Evolutionary conservation across 164 flowering plant genomes (phyloP).

Genomic region (Annona squamosa): DNA sequence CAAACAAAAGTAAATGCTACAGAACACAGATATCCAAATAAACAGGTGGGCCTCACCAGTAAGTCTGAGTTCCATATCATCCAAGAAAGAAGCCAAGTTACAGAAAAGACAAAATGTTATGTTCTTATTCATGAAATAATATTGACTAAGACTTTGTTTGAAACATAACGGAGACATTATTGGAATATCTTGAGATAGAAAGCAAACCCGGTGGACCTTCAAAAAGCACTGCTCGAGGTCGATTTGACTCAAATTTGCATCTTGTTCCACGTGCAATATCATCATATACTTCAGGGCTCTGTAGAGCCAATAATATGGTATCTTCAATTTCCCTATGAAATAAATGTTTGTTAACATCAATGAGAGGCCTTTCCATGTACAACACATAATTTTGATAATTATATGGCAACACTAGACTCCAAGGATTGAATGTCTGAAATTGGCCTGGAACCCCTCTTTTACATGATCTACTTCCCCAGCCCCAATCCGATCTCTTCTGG

Average conservation of each 20-base stretch:
- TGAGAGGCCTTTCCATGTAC: no score
- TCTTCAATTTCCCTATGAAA: conserved; percentile 80
- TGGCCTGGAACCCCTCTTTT: no score
- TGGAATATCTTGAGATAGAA: not conserved
- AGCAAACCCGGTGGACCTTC: conserved; percentile 97
- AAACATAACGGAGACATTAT: not conserved
- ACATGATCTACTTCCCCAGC: no score
- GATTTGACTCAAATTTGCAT: conserved; percentile 81
- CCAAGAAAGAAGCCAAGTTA: not conserved
- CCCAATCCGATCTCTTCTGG: no score
- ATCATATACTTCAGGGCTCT: conserved; percentile 86
- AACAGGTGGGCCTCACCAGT: not conserved
- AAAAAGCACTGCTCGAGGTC: conserved; percentile 95
- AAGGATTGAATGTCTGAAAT: no score
- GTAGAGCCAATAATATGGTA: conserved; percentile 70
- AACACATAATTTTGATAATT: no score
- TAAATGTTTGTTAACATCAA: not conserved
- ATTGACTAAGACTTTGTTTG: not conserved
- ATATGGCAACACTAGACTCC: no score
- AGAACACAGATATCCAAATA: not conserved
- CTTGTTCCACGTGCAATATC: conserved; percentile 94
- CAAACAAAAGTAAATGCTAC: not conserved
- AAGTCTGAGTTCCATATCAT: not conserved
- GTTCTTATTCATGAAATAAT: not conserved
- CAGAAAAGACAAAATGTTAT: not conserved